phyloP scores from a whole-genome alignment of 2,329 filamentous ascomycete species.

The Apiospora hydei region DNA sequence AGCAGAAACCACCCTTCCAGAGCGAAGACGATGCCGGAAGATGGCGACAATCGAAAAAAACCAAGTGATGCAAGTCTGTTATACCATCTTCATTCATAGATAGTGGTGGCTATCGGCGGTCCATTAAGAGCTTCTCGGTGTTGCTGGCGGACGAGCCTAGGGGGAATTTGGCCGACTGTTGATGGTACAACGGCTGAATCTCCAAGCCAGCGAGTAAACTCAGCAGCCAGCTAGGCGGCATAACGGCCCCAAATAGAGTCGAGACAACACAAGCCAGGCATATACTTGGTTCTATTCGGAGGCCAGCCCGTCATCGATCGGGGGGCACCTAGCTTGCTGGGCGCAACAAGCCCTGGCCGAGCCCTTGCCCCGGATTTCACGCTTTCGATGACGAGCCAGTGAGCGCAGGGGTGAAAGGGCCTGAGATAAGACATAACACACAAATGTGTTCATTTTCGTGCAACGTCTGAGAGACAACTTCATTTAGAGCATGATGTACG shows the following conservation, averaged over 20 bases:
- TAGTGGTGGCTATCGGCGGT: not conserved
- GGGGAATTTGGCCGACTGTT: not conserved
- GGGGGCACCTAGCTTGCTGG: not conserved
- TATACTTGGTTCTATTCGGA: constrained; percentile 8
- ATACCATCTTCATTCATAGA: not conserved
- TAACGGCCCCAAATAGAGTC: constrained; percentile 20
- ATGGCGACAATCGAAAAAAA: not conserved
- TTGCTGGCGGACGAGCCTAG: not conserved
- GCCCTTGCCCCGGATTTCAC: constrained; percentile 19
- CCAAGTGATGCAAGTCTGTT: not conserved
- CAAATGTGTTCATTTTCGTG: constrained; percentile 11
- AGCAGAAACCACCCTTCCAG: not conserved
- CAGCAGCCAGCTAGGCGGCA: constrained; percentile 5
- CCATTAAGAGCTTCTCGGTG: not conserved
- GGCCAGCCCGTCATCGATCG: constrained; percentile 1
- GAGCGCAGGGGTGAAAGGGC: constrained; percentile 5
- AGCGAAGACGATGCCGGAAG: not conserved
- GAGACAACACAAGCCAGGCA: constrained; percentile 2
- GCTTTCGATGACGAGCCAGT: constrained; percentile 13
- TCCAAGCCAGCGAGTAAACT: constrained; percentile 8
- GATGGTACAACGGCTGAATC: not conserved
- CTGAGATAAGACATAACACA: constrained; percentile 22
- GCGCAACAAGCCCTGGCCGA: constrained; percentile 15
- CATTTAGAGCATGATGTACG: constrained; percentile 11
- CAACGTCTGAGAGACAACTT: constrained; percentile 3